These are phyloP conservation scores for Colletotrichum liaoningense DNA, from an alignment of 2,329 filamentous ascomycete genomes.

Conservation along the genomic window DNA sequence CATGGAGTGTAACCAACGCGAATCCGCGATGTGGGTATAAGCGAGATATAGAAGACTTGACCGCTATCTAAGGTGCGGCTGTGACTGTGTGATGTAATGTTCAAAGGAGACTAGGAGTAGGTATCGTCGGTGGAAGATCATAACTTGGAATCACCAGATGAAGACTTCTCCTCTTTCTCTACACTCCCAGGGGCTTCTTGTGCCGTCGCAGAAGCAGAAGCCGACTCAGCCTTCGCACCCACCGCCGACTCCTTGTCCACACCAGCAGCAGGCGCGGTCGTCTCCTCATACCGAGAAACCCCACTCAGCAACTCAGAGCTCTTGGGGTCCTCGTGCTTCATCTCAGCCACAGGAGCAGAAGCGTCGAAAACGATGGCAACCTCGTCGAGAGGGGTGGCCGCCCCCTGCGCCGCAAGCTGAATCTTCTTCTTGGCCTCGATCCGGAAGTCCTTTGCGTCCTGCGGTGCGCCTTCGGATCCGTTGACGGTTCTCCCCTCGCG, in stretches of 20 bases:
- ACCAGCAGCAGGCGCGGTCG: neutral
- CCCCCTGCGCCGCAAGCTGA: slow-evolving; percentile 19
- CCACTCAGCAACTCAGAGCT: slow-evolving; percentile 3
- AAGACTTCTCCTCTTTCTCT: neutral
- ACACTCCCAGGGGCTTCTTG: neutral
- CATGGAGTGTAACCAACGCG: neutral
- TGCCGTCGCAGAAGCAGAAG: neutral
- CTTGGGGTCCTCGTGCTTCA: neutral
- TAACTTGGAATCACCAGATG: slow-evolving; percentile 12
- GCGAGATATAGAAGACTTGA: slow-evolving; percentile 11
- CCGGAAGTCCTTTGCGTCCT: slow-evolving; percentile 28
- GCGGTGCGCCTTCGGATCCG: slow-evolving; percentile 19
- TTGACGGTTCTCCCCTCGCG: slow-evolving; percentile 19
- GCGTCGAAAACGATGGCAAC: slow-evolving; percentile 26
- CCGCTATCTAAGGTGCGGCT: neutral
- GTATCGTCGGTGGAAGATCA: neutral
- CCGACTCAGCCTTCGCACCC: neutral
- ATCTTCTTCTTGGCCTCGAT: slow-evolving; percentile 32
- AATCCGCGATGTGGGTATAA: slow-evolving; percentile 22
- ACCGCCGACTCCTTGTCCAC: neutral
- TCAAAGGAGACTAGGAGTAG: neutral
- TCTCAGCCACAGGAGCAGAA: slow-evolving; percentile 14
- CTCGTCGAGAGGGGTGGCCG: slow-evolving; percentile 31
- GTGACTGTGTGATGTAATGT: neutral
- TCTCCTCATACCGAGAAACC: slow-evolving; percentile 6